These are phyloP conservation scores for Yamadazyma sp. DNA, from an alignment of 805 yeast genomes.

Conservation along the genomic window DNA sequence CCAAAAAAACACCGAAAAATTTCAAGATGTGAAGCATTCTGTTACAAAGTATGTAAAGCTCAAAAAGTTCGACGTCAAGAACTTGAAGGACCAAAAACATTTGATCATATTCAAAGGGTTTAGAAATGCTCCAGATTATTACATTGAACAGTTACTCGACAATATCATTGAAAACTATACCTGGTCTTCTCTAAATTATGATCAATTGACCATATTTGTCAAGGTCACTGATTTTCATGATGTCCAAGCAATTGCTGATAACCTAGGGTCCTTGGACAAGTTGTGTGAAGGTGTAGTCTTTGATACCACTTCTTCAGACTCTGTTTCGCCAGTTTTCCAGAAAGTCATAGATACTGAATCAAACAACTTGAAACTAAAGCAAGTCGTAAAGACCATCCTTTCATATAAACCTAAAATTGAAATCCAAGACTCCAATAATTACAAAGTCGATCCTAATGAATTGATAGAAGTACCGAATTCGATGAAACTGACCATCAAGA, in stretches of 20 bases:
- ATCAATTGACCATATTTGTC: conserved; percentile 5
- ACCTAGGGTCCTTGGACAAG: not conserved
- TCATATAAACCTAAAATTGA: too few species aligned
- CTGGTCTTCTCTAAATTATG: conserved; percentile 5
- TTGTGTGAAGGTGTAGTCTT: conserved; percentile 1
- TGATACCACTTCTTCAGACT: too few species aligned
- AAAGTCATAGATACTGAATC: too few species aligned
- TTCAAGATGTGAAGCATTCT: conserved; percentile 3
- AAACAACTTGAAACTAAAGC: too few species aligned
- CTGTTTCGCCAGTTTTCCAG: too few species aligned
- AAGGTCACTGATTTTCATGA: not conserved
- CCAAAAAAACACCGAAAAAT: conserved; percentile 12
- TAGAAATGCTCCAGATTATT: conserved; percentile 24
- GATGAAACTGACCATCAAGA: conserved; percentile 48
- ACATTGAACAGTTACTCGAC: conserved; percentile 32
- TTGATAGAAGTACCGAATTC: conserved; percentile 55
- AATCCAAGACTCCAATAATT: conserved; percentile 29
- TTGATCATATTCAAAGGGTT: conserved; percentile 32
- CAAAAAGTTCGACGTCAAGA: not conserved
- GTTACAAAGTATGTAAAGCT: conserved; percentile 2
- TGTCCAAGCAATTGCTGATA: not conserved
- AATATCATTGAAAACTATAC: conserved; percentile 13
- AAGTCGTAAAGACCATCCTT: too few species aligned
- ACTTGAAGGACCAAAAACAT: conserved; percentile 23
- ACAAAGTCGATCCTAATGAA: conserved; percentile 56